Base-by-base conservation (phyloP, 2,329 filamentous ascomycete genomes). In the Atkinsonella texensis region DNA sequence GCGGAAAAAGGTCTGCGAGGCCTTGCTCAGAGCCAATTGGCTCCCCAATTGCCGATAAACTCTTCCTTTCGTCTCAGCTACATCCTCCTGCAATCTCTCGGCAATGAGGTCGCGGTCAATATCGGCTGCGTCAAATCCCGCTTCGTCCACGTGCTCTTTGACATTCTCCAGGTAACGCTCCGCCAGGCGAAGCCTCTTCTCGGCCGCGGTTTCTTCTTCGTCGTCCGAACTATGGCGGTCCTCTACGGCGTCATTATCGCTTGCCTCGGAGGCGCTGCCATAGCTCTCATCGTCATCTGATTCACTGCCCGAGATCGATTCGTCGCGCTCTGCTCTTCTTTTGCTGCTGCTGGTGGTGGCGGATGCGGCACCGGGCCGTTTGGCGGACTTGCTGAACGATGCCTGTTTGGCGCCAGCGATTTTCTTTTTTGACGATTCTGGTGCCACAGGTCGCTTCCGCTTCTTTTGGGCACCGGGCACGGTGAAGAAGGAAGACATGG, bases 401-500 rank as follows among this genome's bases (percentile, higher is more conserved):
- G 67, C 54, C 13, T 20, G 43, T 56, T 74, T 75, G 32, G 74
- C 65, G 49, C 72, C 70, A 57, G 75, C 75, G 54, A 75, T 61
- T 65, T 79, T 74, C 63, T 83, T 85, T 66, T 82, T 82, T 2
- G 80, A 76, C 6, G 68, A 68, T 48, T 81, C 75, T 15, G 72
- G 64, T 28, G 76, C 74, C 52, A 72, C 68, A 7, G 73, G 63
- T 55, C 90, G 79, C 76, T 97, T 97, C 61, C 93, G 79, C 77
- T 97, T 97, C 73, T 87, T 88, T 64, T 91, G 85, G 48, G 86
- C 85, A 41, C 86, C 85, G 6, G 93, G 89, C 40, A 85, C 74
- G 49, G 90, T 95, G 71, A 98, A 98, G 71, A 97, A 98, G 40
- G 90, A 95, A 63, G 91, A 95, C 90, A 95, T 94, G 58, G 58